Percentiles rank a stretch among this genome's conserved stretches.
These are phyloP conservation scores for Fusarium foetens DNA, from an alignment of 2,329 filamentous ascomycete genomes.

Conservation along the genomic window DNA sequence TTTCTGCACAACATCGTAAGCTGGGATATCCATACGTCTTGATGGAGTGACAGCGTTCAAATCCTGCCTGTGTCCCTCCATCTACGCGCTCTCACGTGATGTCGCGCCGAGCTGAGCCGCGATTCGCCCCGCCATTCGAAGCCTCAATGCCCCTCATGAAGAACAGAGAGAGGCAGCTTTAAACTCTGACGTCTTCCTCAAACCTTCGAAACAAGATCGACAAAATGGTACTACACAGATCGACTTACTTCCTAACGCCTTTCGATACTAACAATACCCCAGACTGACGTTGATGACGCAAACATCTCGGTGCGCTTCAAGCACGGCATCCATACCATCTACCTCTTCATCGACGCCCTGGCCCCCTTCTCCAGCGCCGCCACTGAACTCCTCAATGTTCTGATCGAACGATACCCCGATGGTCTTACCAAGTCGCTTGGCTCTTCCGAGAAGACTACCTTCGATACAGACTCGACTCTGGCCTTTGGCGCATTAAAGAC, in stretches of 20 bases:
- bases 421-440: slow-evolving; percentile 57
- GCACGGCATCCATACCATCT: slow-evolving; percentile 75
- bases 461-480: slow-evolving; percentile 56
- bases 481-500: slow-evolving; percentile 59
- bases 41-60: neutral
- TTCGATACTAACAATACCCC: neutral
- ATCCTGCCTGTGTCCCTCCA: neutral
- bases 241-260: neutral
- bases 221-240: slow-evolving; percentile 25
- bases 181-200: slow-evolving; percentile 10
- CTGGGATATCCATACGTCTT: neutral
- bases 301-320: slow-evolving; percentile 77
- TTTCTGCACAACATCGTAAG: neutral
- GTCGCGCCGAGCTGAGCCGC: slow-evolving; percentile 6
- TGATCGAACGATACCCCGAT: slow-evolving; percentile 66
- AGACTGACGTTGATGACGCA: slow-evolving; percentile 55
- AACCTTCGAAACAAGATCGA: slow-evolving; percentile 11
- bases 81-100: slow-evolving; percentile 36
- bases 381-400: slow-evolving; percentile 65
- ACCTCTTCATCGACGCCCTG: slow-evolving; percentile 71
- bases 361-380: slow-evolving; percentile 68
- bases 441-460: slow-evolving; percentile 48
- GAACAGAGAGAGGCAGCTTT: neutral
- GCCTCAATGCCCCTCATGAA: slow-evolving; percentile 5
- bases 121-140: slow-evolving; percentile 1